Percentiles rank a stretch among this genome's conserved stretches.
Evolutionary conservation across 805 yeast genomes (phyloP).

Genomic region (Candida patagonica): DNA sequence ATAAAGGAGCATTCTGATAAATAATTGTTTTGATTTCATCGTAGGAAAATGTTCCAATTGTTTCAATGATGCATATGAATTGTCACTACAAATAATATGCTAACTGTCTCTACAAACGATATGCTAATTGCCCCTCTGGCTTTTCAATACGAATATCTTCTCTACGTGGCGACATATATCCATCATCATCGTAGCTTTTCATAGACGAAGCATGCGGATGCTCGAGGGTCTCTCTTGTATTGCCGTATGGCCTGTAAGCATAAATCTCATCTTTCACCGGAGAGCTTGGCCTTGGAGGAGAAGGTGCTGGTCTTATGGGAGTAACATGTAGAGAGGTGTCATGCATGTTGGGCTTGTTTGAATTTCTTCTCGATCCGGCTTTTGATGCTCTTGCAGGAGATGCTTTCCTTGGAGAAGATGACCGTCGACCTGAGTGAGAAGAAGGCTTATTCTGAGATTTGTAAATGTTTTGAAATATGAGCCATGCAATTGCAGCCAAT

Average conservation of each 20-base stretch:
- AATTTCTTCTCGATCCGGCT: neutral
- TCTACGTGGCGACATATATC: too few species aligned
- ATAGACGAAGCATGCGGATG: neutral
- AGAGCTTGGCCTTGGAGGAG: neutral
- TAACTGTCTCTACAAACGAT: too few species aligned
- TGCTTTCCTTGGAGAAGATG: neutral
- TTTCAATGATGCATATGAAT: too few species aligned
- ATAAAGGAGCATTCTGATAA: conserved; percentile 4
- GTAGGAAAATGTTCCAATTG: too few species aligned
- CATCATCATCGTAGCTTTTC: neutral
- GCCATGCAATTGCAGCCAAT: neutral
- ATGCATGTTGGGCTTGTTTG: neutral
- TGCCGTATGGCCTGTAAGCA: conserved; percentile 8
- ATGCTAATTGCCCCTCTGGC: conserved; percentile 11
- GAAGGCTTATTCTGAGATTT: too few species aligned
- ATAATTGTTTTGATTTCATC: too few species aligned
- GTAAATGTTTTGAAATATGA: too few species aligned
- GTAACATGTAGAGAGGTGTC: too few species aligned
- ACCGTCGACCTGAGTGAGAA: neutral
- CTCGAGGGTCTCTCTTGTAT: neutral
- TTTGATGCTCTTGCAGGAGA: neutral
- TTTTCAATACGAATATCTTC: too few species aligned
- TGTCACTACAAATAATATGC: too few species aligned
- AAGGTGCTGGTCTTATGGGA: neutral
- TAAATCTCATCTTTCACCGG: conserved; percentile 6